These are phyloP conservation scores for Phylloporus arenicola DNA, from an alignment of 768 basidiomycete species.

Conservation along the genomic window DNA sequence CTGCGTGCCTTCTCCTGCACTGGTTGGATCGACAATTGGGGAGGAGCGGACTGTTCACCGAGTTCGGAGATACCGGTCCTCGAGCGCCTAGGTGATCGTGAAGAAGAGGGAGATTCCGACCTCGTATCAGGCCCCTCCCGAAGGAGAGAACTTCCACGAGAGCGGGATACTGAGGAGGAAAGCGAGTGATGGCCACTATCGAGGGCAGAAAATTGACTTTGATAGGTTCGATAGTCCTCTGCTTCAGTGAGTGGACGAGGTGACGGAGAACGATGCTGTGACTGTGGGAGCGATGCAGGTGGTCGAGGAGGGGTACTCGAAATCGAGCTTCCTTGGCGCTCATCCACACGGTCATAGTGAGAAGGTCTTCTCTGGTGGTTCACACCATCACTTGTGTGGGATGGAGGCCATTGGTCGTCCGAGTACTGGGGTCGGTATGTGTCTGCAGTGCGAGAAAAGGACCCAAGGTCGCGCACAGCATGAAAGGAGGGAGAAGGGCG, in stretches of 20 bases:
- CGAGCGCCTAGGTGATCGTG: slow-evolving; percentile 44
- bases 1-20: slow-evolving; percentile 36
- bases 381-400: slow-evolving; percentile 30
- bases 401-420: slow-evolving; percentile 29
- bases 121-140: slow-evolving; percentile 31
- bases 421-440: slow-evolving; percentile 49
- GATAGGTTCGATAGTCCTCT: slow-evolving; percentile 2
- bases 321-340: slow-evolving; percentile 27
- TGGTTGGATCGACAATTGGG: slow-evolving; percentile 15
- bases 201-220: slow-evolving; percentile 1
- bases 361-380: slow-evolving; percentile 17
- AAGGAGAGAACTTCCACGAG: slow-evolving; percentile 27
- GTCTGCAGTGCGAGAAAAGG: slow-evolving; percentile 37
- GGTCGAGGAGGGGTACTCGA: slow-evolving; percentile 30
- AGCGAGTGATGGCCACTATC: slow-evolving; percentile 15
- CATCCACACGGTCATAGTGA: slow-evolving; percentile 24
- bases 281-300: slow-evolving; percentile 11
- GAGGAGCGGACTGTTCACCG: slow-evolving; percentile 17
- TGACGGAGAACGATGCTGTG: slow-evolving; percentile 22
- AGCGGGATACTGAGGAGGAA: slow-evolving; percentile 17
- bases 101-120: slow-evolving; percentile 41
- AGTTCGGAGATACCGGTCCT: slow-evolving; percentile 26
- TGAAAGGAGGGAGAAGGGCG: slow-evolving; percentile 36
- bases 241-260: slow-evolving; percentile 11
- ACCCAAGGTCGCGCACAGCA: slow-evolving; percentile 36